These are phyloP conservation scores for Blepharisma stoltei DNA, from an alignment of 73 alveolate genomes.

Conservation along the genomic window DNA sequence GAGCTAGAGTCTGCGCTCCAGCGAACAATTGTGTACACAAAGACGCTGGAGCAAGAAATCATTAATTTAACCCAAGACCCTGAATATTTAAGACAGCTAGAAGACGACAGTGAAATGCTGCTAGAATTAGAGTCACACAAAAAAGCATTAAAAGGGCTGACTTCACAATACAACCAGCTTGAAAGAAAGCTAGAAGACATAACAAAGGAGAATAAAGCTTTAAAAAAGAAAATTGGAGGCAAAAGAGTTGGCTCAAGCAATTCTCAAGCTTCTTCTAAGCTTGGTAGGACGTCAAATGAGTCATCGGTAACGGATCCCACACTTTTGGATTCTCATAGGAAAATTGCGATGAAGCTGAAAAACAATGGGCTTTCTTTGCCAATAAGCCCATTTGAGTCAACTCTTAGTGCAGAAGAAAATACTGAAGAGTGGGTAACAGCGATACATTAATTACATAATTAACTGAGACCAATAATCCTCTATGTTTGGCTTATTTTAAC, in stretches of 20 bases:
- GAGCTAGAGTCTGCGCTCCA: constrained; percentile 7
- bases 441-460: too few relatives aligned
- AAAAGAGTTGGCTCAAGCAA: not conserved
- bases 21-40: constrained; percentile 13
- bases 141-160: constrained; percentile 26
- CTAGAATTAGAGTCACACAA: constrained; percentile 21
- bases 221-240: not conserved
- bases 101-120: constrained; percentile 11
- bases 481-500: not conserved
- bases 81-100: not conserved
- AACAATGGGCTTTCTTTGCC: too few relatives aligned
- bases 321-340: too few relatives aligned
- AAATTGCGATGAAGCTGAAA: too few relatives aligned
- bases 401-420: too few relatives aligned
- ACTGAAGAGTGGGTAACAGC: too few relatives aligned
- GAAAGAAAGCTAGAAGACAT: not conserved
- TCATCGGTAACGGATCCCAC: too few relatives aligned
- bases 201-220: not conserved
- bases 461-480: too few relatives aligned
- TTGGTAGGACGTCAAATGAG: too few relatives aligned
- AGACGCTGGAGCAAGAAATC: constrained; percentile 11
- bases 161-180: constrained; percentile 25
- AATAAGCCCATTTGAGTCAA: too few relatives aligned
- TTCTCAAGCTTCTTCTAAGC: too few relatives aligned
- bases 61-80: constrained; percentile 1